Base-by-base conservation (phyloP, 768 basidiomycete species). In the Pisolithus orientalis region DNA sequence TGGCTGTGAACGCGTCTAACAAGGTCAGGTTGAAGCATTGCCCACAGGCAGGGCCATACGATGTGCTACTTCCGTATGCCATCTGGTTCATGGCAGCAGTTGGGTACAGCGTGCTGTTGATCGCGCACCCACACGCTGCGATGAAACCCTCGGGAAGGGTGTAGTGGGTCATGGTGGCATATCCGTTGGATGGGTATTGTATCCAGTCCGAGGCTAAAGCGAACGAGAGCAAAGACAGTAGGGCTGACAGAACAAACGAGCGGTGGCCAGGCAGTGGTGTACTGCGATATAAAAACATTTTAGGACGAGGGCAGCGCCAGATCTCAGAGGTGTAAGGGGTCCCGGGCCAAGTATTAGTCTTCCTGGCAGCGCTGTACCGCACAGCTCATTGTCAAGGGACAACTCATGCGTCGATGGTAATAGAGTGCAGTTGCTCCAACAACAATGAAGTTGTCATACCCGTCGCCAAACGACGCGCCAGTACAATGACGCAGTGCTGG, bases 121-220 rank as follows among this genome's bases (percentile, higher is more conserved):
- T 76, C 1, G 81, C 82, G 64, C 90, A 93, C 51, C 90, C 90
- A 60, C 90, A 91, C 1, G 85, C 74, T 25, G 87, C 86, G 54
- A 90, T 61, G 52, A 69, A 70, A 27, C 65, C 61, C 13, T 63
- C 49, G 55, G 71, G 79, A 7, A 82, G 66, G 39, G 66, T 69
- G 63, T 91, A 90, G 64, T 90, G 84, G n/a, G 87, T 89, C 72
- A 92, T 74, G 11, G 87, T 87, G 14, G 88, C 90, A 39, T 73
- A 70, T 32, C 90, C 87, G 46, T 71, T 64, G 9, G 74, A 40
- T 16, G 84, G 73, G 62, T 88, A 87, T 56, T 80, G 66, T 25
- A 88, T 84, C 86, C 86, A 89, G 53, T 61, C 61, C 27, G 72
- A 58, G 51, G 68, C 60, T n/a, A 53, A 57, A 32, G 44, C 43